Conservation (phyloP, 2,329 filamentous ascomycete species). For the Aspergillus ustus region DNA sequence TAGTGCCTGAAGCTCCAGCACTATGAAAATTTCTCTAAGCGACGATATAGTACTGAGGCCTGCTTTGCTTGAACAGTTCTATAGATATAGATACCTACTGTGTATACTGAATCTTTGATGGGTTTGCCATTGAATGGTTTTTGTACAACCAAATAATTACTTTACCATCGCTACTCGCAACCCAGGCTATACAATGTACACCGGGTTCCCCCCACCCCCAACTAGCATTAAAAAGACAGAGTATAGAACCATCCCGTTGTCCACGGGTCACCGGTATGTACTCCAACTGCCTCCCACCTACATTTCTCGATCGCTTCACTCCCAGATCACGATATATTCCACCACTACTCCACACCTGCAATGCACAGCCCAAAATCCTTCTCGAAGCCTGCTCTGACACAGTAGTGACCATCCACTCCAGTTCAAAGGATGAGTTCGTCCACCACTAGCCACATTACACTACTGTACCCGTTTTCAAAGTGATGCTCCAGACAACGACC, state of each 20-base stretch:
- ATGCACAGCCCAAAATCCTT: slow-evolving; percentile 29
- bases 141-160: neutral
- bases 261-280: neutral
- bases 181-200: neutral
- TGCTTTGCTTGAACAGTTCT: neutral
- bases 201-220: neutral
- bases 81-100: neutral
- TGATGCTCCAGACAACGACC: slow-evolving; percentile 28
- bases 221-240: neutral
- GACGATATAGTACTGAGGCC: neutral
- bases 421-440: neutral
- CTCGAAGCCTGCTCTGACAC: slow-evolving; percentile 25
- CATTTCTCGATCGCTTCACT: neutral
- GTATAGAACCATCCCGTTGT: neutral
- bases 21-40: neutral
- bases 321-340: slow-evolving; percentile 5
- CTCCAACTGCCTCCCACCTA: slow-evolving; percentile 4
- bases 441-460: neutral
- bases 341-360: slow-evolving; percentile 22
- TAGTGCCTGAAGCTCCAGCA: slow-evolving; percentile 26
- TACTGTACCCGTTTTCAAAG: slow-evolving; percentile 23
- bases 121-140: too few species aligned
- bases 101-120: neutral
- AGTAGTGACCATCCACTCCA: neutral
- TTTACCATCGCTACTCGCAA: neutral